Evolutionary conservation across 805 yeast genomes (phyloP), one percentile per base, ranked within the genome.

Genomic region (Teunomyces atbi): DNA sequence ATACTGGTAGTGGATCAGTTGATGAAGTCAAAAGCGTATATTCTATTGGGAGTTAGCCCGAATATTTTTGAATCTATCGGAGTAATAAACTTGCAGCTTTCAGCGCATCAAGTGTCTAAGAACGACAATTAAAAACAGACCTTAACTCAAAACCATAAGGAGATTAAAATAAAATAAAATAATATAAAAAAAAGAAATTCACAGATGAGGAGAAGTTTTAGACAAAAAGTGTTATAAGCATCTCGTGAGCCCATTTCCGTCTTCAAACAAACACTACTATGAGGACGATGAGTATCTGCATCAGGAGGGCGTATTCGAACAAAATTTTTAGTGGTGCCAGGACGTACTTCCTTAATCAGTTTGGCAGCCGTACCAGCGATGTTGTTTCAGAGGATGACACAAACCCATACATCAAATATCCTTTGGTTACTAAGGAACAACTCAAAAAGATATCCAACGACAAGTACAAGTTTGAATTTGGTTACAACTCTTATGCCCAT

Each of bases 401-500:
- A 32, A 66, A 61, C 46, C 74, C 76, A 0, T 72, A 65, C 50
- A 70, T 72, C 38, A 60, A 64, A 48, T 72, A 71, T 47, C 77
- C 77, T 1, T 42, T 71, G 21, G 56, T 72, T 20, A 72, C 77
- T 10, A 52, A 52, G 42, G 75, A 68, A 32, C 75, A 71, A 52
- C 61, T 69, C 65, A 58, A 55, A 35, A 56, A 60, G 41, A 62
- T 71, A 21, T 49, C 69, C n/a, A 62, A 57, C 42, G 78, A 73
- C 46, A 61, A 62, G 45, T 76, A 52, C 61, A 70, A 68, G 48
- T 71, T 78, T 46, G 73, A 74, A 4, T 71, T 69, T 46, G 68
- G 69, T 3, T 72, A 72, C 55, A 68, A 79, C 5, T 65, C 75
- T 7, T 77, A 68, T 50, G 80, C 75, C 4, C 77, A 74, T 56